These are phyloP conservation scores for Trichoderma asperellum DNA, from an alignment of 2,329 filamentous ascomycete genomes.

Conservation along the genomic window DNA sequence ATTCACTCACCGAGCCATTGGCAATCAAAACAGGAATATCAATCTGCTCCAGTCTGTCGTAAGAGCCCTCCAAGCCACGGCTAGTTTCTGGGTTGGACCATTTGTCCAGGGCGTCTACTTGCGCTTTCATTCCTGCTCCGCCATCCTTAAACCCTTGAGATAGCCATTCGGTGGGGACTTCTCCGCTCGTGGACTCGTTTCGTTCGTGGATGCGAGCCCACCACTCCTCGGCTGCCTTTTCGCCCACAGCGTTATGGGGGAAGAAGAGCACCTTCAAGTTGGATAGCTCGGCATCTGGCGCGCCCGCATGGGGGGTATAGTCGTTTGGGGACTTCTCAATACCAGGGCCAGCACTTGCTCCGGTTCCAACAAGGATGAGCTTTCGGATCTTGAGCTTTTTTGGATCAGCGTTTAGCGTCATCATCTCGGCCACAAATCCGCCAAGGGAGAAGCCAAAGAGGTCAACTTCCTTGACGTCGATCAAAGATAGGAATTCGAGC, in stretches of 20 bases:
- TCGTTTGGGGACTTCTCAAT: neutral
- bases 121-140: neutral
- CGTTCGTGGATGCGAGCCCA: neutral
- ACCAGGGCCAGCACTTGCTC: neutral
- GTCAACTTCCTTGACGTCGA: neutral
- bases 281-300: neutral
- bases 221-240: neutral
- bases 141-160: neutral
- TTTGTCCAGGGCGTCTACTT: neutral
- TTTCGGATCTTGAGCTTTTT: constrained; percentile 3
- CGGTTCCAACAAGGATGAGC: neutral
- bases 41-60: neutral
- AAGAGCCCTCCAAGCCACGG: neutral
- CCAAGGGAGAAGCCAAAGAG: neutral
- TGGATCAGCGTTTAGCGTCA: neutral
- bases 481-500: neutral
- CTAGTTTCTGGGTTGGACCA: neutral
- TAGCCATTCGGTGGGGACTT: neutral
- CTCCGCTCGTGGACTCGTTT: neutral
- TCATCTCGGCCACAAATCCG: neutral
- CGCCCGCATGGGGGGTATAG: neutral
- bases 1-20: neutral
- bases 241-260: neutral
- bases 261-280: neutral
- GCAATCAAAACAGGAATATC: neutral